Percentiles rank a stretch among this genome's conserved stretches.
These are phyloP conservation scores for Liriodendron chinense DNA, from an alignment of 164 flowering plant genomes.

Conservation along the genomic window DNA sequence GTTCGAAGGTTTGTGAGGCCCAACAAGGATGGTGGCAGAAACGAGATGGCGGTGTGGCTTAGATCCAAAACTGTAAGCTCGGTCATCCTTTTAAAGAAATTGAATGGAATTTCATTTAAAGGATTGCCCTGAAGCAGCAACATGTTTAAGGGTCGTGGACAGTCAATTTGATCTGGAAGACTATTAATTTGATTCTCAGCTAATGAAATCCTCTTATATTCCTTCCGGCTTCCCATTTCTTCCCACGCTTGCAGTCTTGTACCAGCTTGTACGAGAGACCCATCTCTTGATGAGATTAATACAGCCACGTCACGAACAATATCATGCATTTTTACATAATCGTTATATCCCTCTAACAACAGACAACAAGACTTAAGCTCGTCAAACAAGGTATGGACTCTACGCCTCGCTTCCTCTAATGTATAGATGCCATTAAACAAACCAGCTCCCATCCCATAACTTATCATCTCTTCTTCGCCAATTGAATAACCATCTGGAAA, in stretches of 20 bases:
- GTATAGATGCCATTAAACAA: not conserved
- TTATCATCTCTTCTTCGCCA: too few relatives aligned
- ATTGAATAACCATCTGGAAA: too few relatives aligned
- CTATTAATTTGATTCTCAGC: not conserved
- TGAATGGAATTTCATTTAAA: not conserved
- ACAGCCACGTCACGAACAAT: conserved; percentile 7
- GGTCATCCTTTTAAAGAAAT: conserved; percentile 13
- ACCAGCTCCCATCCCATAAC: conserved; percentile 13
- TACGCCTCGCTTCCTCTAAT: conserved; percentile 9
- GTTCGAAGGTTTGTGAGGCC: conserved; percentile 7
- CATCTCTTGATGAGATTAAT: conserved; percentile 5
- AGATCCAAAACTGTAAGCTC: conserved; percentile 12
- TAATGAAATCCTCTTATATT: conserved; percentile 4
- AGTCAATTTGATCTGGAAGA: conserved; percentile 2
- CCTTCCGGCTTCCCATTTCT: not conserved
- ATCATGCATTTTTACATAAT: conserved; percentile 18
- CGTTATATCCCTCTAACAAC: conserved; percentile 8
- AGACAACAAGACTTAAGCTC: conserved; percentile 10
- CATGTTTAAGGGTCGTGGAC: conserved; percentile 8
- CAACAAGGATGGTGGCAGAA: conserved; percentile 3
- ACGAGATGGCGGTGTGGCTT: not conserved
- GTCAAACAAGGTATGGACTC: not conserved
- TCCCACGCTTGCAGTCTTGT: conserved; percentile 5
- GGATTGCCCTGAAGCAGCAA: not conserved
- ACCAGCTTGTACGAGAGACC: conserved; percentile 1